Conservation (phyloP, 805 yeast genomes). For the Candida saitoana region DNA sequence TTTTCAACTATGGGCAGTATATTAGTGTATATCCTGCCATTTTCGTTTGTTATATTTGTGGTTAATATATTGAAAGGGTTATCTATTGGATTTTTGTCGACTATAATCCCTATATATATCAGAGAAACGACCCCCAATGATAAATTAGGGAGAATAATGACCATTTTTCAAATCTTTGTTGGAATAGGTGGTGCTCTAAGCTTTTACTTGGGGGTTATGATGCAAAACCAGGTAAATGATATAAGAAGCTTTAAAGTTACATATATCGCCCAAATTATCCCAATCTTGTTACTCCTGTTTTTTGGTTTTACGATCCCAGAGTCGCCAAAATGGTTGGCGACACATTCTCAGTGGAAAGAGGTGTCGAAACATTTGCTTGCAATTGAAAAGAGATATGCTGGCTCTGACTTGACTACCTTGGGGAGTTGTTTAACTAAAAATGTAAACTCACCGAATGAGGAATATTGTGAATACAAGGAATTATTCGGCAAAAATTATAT, state of each 20-base stretch:
- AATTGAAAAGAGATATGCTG: conserved; percentile 6
- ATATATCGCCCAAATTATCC: conserved; percentile 12
- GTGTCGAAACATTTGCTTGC: conserved; percentile 23
- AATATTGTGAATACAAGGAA: conserved; percentile 22
- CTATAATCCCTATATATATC: conserved; percentile 28
- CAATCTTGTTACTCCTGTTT: conserved; percentile 17
- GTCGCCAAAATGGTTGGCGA: conserved; percentile 28
- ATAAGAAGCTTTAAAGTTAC: conserved; percentile 13
- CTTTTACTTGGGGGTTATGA: conserved; percentile 13
- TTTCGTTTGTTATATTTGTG: conserved; percentile 20
- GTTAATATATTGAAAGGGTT: conserved; percentile 30
- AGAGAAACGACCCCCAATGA: conserved; percentile 24
- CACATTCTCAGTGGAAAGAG: conserved; percentile 30
- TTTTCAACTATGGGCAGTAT: conserved; percentile 28
- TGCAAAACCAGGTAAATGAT: conserved; percentile 9
- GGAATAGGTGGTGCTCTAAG: conserved; percentile 17
- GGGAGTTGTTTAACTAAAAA: neutral
- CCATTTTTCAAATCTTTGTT: conserved; percentile 20
- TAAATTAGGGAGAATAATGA: conserved; percentile 19
- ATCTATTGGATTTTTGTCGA: conserved; percentile 28
- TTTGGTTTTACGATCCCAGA: conserved; percentile 24
- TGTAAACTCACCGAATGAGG: conserved; percentile 7
- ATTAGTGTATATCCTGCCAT: conserved; percentile 22
- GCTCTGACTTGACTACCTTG: neutral
- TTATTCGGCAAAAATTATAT: conserved; percentile 30